These are phyloP conservation scores for Leishmania amazonensis DNA, from an alignment of 208 protist genomes.

Conservation along the genomic window DNA sequence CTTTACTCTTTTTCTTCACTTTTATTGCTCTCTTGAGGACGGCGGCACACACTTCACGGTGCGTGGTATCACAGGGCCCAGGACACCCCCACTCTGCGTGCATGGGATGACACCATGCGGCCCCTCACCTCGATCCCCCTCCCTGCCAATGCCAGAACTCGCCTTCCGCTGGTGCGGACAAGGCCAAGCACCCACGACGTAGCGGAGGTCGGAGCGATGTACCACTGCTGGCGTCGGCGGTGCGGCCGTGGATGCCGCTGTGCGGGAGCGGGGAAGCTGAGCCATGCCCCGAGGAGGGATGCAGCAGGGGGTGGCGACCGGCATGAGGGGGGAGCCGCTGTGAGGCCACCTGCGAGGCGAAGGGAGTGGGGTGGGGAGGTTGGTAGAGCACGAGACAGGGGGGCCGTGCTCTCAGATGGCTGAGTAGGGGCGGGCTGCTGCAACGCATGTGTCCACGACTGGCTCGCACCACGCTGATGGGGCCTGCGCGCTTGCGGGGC, in stretches of 20 bases:
- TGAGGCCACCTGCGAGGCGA: neutral
- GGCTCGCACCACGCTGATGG: neutral
- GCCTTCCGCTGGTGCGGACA: neutral
- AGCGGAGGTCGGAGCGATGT: neutral
- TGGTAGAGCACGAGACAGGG: neutral
- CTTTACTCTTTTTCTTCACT: neutral
- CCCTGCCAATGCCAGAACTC: neutral
- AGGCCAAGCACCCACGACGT: neutral
- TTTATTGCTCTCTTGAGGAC: neutral
- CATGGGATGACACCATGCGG: neutral
- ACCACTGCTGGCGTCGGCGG: neutral
- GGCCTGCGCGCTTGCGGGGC: too few relatives aligned
- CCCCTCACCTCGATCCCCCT: too few relatives aligned
- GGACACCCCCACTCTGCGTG: neutral
- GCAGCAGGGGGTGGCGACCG: too few relatives aligned
- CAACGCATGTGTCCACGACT: neutral
- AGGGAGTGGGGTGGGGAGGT: neutral
- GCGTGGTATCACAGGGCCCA: neutral
- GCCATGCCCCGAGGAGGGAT: neutral
- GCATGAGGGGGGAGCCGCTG: too few relatives aligned
- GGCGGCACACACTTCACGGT: neutral
- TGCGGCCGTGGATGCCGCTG: too few relatives aligned
- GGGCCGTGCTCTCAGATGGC: neutral
- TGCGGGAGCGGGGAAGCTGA: neutral
- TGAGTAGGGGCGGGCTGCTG: neutral